Conservation (phyloP, 2,329 filamentous ascomycete species). For the Colletotrichum echinochloae region DNA sequence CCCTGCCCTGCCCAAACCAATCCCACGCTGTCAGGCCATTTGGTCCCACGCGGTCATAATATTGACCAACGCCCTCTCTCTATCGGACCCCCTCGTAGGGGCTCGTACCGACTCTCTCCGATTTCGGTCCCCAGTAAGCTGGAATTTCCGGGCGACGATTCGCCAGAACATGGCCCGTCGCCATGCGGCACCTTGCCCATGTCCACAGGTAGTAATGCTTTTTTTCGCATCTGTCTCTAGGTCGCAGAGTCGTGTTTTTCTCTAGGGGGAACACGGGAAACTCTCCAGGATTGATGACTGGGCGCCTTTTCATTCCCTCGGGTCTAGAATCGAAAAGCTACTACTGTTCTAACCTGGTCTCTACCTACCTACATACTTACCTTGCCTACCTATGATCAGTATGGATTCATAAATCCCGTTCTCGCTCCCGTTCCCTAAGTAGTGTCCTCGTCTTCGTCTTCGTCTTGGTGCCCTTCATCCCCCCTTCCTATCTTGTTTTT, state of each 20-base stretch:
- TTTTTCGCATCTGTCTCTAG: background rate
- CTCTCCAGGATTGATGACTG: constrained; percentile 25
- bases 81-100: constrained; percentile 35
- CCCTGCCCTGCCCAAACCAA: background rate
- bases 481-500: background rate
- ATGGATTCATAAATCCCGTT: constrained; percentile 31
- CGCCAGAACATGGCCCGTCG: constrained; percentile 17
- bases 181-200: background rate
- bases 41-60: background rate
- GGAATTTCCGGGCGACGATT: constrained; percentile 36
- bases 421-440: background rate
- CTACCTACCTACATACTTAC: background rate
- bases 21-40: constrained; percentile 4
- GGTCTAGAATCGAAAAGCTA: background rate
- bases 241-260: background rate
- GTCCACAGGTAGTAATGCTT: constrained; percentile 9
- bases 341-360: constrained; percentile 8
- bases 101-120: constrained; percentile 40
- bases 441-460: background rate
- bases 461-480: background rate
- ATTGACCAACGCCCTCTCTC: background rate
- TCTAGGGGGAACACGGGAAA: background rate
- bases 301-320: constrained; percentile 14
- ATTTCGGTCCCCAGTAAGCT: constrained; percentile 40
- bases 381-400: background rate